Evolutionary conservation across 1,284 basidiomycete genomes (phyloP), one percentile per base, ranked within the genome.

Genomic region (Phaffia rhodozyma): DNA sequence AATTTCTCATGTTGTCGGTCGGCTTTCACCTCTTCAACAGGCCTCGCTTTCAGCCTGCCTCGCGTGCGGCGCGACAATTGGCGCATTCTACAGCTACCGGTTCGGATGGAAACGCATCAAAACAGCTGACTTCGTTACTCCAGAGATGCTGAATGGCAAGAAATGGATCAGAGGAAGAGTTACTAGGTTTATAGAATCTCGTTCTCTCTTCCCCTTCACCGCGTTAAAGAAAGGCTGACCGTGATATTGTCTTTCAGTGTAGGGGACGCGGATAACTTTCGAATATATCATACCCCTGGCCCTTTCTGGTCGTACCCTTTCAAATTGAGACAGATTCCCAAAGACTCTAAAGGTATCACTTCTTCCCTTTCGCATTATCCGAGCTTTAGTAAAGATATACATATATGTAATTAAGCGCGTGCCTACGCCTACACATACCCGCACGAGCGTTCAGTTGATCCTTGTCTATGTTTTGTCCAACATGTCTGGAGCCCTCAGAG

Each of bases 201-300:
- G 27, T 25, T n/a, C 1, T 29, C 6, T 23, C 48, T 47, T 50
- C 32, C 16, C 23, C 47, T n/a, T 34, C 29, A 16, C 52, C 30
- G 23, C 32, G 11, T 49, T 23, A 53, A 50, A 59, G 49, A 47
- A 38, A 59, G 23, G 27, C 20, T 20, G 60, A 47, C 51, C 34
- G 56, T 70, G 89, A 89, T 70, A 89, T 91, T 57, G 87, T 87
- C 3, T 89, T 91, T 72, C 85, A 75, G 66, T 70, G 74, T 76
- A 29, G 68, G 75, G 32, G 68, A 67, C 43, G 60, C 81, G 49
- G 91, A 80, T 67, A 77, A 78, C 57, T 77, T 79, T 63, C 62
- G 78, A 52, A 69, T 96, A 48, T 93, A 85, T 70, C 91, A 96
- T 71, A 91, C 86, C 0, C 89, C 91, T 0, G 81, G 80, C 0